Evolutionary conservation across 768 basidiomycete genomes (phyloP), one percentile per base, ranked within the genome.

Genomic region (Lactifluus echinatus): DNA sequence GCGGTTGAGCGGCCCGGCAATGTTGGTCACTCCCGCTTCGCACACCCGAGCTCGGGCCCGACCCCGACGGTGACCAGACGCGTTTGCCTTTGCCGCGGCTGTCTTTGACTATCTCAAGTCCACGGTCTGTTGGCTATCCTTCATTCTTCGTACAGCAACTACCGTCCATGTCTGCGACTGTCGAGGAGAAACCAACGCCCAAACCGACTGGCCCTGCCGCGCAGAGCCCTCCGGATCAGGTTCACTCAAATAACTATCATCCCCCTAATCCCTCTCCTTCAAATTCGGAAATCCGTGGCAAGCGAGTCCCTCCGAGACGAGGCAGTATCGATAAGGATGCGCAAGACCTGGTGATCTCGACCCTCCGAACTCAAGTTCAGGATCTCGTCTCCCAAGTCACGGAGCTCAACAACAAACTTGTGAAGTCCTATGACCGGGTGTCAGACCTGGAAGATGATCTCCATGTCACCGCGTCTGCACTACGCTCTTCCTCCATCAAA

Each of bases 391-490:
- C 87, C 15, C 95, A 98, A 70, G 90, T 96, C 45, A 83, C 84
- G 26, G 82, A 89, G 67, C 85, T 98, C 61, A 98, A 98, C 71
- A 73, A 76, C 71, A 98, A 98, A 69, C 87, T 99, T 47, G 92
- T 99, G 59, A 77, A 82, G 59, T 90, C 89, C 2, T 95, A 96
- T 70, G 90, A 94, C 69, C 81, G 90, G 29, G 83, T 95, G 29
- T 93, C 93, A 17, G 85, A 91, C 75, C 79, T 99, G 50, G 94
- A 98, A 68, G 95, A 97, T 68, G 80, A 89, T 56, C 72, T 94
- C 12, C 88, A 94, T 65, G 76, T 86, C 51, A 67, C 81, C 4
- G 78, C 80, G 8, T 76, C 81, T 24, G 76, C 80, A 34, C 67
- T 84, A 14, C 82, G 85, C 8, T 68, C 76, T 12, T 77, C 84